These are phyloP conservation scores for Pseudohalonectria lignicola DNA, from an alignment of 2,329 filamentous ascomycete genomes.

Conservation along the genomic window DNA sequence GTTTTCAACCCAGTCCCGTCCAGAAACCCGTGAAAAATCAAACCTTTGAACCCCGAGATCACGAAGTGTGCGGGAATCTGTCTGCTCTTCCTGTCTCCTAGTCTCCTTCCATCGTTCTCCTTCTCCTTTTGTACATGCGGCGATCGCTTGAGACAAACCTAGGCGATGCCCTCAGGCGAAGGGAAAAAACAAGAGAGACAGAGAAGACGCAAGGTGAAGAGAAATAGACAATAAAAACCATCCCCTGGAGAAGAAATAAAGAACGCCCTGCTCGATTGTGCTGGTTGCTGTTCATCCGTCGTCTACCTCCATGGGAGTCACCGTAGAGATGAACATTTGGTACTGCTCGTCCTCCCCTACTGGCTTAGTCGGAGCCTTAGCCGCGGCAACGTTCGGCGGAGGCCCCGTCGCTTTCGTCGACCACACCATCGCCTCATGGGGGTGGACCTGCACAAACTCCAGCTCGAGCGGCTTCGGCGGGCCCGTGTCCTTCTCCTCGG, in stretches of 20 bases:
- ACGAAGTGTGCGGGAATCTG: too few relatives aligned
- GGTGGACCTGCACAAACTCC: conserved; percentile 6
- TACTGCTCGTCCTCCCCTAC: conserved; percentile 32
- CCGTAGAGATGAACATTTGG: conserved; percentile 29
- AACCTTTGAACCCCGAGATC: too few relatives aligned
- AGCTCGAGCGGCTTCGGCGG: too few relatives aligned
- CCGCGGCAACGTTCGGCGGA: background rate
- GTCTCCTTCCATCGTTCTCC: too few relatives aligned
- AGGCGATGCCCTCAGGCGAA: too few relatives aligned
- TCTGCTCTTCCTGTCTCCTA: too few relatives aligned
- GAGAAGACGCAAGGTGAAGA: background rate
- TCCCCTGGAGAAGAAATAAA: too few relatives aligned
- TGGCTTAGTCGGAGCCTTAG: conserved; percentile 11
- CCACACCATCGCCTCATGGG: conserved; percentile 10
- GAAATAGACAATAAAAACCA: background rate
- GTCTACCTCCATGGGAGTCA: conserved; percentile 19
- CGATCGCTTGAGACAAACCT: too few relatives aligned
- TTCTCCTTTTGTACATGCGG: too few relatives aligned
- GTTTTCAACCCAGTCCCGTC: too few relatives aligned
- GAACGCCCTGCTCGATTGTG: too few relatives aligned
- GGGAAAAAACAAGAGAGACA: background rate
- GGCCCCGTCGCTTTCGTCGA: conserved; percentile 4
- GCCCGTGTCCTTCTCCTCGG: conserved; percentile 12
- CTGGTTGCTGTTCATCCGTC: conserved; percentile 5
- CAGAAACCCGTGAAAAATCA: too few relatives aligned